Base-by-base conservation (phyloP, 768 basidiomycete genomes). In the Holtermanniella nyarrowii region DNA sequence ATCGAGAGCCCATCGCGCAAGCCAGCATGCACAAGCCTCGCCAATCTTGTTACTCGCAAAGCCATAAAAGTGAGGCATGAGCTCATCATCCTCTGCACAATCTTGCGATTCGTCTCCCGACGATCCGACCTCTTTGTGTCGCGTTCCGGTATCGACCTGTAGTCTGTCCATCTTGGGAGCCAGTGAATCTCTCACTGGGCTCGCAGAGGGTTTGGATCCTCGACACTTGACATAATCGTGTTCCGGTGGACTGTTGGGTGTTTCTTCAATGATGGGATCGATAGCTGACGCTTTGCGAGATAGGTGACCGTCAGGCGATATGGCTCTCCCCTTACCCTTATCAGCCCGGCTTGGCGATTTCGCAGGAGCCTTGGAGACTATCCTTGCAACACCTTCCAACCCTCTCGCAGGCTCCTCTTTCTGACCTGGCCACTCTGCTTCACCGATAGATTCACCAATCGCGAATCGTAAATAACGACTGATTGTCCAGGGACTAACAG, bases 41-140 rank as follows among this genome's bases (percentile, higher is more conserved):
- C 90, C 90, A 50, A 95, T 86, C 74, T 88, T 91, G 71, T 88
- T 81, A 0, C 85, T 85, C 10, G 89, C 76, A n/a, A 80, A 77
- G n/a, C 89, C 90, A 62, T 95, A 93, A 60, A 82, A 85, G 27
- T 73, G 74, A 1, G 77, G 76, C 24, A 65, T 10, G 23, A 27
- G 1, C 7, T 46, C 44, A 5, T 48, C 46, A 20, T 48, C 27
- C 18, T 48, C 46, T 23, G 4, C 42, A 44, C 21, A 18, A 39
- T 14, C 31, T 26, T 49, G 42, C 10, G 53, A 40, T 3, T 48
- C 25, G 5, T 48, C 47, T 4, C 26, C 4, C 10, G 11, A 10
- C 31, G 48, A 11, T 12, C 40, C 22, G 31, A 16, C 31, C 16
- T 37, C 31, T 37, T 37, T 37, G 31, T 7, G 31, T 16, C 31